Conservation (phyloP, 805 yeast species). For the Wickerhamiella dianesei region DNA sequence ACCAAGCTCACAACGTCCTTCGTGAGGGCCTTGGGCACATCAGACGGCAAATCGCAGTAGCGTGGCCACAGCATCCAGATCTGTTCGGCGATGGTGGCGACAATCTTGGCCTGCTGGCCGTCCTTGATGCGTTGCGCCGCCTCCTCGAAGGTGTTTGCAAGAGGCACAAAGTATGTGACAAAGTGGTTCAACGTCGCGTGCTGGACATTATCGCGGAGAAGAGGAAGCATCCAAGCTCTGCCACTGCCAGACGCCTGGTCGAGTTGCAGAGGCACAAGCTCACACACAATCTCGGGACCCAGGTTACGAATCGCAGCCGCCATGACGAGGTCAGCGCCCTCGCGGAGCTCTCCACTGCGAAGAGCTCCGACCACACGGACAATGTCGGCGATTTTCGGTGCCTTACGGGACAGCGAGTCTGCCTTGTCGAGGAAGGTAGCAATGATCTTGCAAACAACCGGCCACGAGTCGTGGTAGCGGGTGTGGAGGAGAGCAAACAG, state of each 20-base stretch:
- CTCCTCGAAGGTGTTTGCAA: conserved; percentile 26
- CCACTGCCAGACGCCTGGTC: conserved; percentile 50
- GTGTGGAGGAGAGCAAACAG: conserved; percentile 53
- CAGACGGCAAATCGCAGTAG: conserved; percentile 77
- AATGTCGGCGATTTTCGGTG: conserved; percentile 47
- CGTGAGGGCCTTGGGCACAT: conserved; percentile 48
- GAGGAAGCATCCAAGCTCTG: conserved; percentile 89
- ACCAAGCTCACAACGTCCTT: conserved; percentile 67
- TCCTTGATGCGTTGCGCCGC: conserved; percentile 17
- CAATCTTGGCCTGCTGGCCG: conserved; percentile 61
- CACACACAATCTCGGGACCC: conserved; percentile 70
- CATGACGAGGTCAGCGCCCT: conserved; percentile 68
- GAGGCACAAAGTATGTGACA: conserved; percentile 51
- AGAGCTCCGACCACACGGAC: conserved; percentile 69
- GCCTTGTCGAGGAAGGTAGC: conserved; percentile 37
- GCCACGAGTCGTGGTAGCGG: conserved; percentile 62
- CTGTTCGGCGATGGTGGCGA: conserved; percentile 78
- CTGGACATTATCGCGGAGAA: conserved; percentile 73
- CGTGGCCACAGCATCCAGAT: conserved; percentile 84
- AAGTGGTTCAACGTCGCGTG: conserved; percentile 56
- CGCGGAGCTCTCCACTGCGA: conserved; percentile 68
- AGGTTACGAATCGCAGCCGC: conserved; percentile 63
- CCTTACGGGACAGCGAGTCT: neutral
- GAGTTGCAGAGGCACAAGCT: conserved; percentile 70
- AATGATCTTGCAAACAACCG: conserved; percentile 56